Conservation (phyloP, 495 filamentous ascomycete species). For the Cercophora newfieldiana region DNA sequence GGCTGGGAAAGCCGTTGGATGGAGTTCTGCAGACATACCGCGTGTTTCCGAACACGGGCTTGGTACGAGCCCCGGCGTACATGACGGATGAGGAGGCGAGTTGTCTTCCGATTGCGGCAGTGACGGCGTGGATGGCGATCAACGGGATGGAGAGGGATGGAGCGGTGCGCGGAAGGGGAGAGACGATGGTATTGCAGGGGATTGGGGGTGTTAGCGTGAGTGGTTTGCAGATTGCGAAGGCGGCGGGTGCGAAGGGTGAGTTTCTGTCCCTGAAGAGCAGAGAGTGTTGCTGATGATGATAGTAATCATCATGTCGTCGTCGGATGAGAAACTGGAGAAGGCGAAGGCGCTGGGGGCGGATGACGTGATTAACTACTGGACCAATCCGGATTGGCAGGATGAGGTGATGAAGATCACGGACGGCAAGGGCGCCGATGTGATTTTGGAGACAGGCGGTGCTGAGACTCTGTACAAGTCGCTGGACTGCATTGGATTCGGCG, state of each 20-base stretch:
- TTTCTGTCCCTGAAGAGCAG: background rate
- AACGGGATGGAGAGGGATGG: slow-evolving; percentile 48
- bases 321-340: slow-evolving; percentile 31
- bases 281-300: background rate
- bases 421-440: slow-evolving; percentile 34
- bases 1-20: slow-evolving; percentile 38
- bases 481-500: slow-evolving; percentile 10
- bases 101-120: slow-evolving; percentile 44
- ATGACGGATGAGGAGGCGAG: slow-evolving; percentile 43
- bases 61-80: slow-evolving; percentile 43
- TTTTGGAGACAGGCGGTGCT: slow-evolving; percentile 26
- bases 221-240: slow-evolving; percentile 26
- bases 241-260: slow-evolving; percentile 20
- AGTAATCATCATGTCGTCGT: slow-evolving; percentile 44
- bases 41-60: slow-evolving; percentile 38
- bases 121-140: slow-evolving; percentile 51
- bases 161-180: slow-evolving; percentile 24
- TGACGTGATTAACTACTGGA: slow-evolving; percentile 32
- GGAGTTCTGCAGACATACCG: slow-evolving; percentile 47
- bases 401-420: slow-evolving; percentile 30
- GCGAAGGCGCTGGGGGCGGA: background rate
- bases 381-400: slow-evolving; percentile 16
- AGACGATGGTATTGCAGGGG: slow-evolving; percentile 47
- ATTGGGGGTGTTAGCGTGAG: slow-evolving; percentile 40
- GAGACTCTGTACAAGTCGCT: slow-evolving; percentile 21